Evolutionary conservation across 169 alveolate species (phyloP), one percentile per base, ranked within the genome.

Genomic region (Toxoplasma gondii): DNA sequence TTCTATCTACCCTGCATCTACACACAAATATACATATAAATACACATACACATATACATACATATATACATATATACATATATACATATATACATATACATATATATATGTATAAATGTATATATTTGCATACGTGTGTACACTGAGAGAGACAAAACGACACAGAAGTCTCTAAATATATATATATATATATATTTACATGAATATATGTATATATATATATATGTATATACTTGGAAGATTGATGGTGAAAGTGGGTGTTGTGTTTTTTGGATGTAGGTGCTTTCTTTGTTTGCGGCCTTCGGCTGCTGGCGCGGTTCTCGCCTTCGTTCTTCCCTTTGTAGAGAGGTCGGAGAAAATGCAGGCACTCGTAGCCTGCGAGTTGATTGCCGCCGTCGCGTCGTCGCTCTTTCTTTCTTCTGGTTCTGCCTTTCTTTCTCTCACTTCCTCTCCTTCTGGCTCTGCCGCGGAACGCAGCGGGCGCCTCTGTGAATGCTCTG

Each of bases 271-370:
- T 19, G 9, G 4, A 1, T n/a, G 22, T n/a, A 78, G 86, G 86
- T 29, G 12, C 43, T 78, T 78, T n/a, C 49, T 78, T 7, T n/a
- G 49, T 78, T 17, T 38, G 45, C 86, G 45, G 49, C 86, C 86
- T 19, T 1, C 29, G 44, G 45, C 86, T 10, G 86, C 86, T 2
- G 12, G 49, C 49, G 44, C 39, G 39, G 45, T 78, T n/a, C 86
- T 78, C 29, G 12, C 86, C 44, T 78, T 78, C 24, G 86, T 78
- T n/a, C 44, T 78, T n/a, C 86, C 86, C 44, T 78, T 78, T 45
- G 2, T 16, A 4, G 86, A 78, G 86, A 7, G 86, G 2, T 78
- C 86, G 39, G 39, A 41, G 39, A 36, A n/a, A 45, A 78, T n/a
- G 39, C 49, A 36, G 16, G 86, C n/a, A 31, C 44, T 78, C n/a